phyloP scores from a whole-genome alignment of 169 alveolate genomes.

The Miamiensis avidus region DNA sequence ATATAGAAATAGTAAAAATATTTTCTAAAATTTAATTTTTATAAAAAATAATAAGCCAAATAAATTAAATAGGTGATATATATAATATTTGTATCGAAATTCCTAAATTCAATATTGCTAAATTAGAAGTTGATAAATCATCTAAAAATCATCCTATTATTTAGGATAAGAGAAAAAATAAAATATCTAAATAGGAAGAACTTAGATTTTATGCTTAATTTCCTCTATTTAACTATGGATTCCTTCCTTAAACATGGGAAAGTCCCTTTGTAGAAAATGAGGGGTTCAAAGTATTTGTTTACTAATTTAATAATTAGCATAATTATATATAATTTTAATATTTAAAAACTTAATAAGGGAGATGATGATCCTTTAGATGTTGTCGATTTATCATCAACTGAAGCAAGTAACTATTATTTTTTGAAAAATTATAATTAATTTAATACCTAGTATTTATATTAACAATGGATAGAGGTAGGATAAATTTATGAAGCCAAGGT shows the following conservation, averaged over 20 bases:
- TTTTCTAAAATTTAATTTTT: too few species aligned
- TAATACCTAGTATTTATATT: too few species aligned
- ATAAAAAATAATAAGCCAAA: not conserved
- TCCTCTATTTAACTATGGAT: constrained; percentile 77
- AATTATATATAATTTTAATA: too few species aligned
- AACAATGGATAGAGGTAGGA: constrained; percentile 31
- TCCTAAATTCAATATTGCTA: constrained; percentile 50
- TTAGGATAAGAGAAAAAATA: constrained; percentile 61
- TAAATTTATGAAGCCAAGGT: constrained; percentile 49
- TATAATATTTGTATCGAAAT: constrained; percentile 61
- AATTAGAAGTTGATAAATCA: constrained; percentile 62
- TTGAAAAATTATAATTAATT: not conserved
- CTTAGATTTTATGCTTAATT: constrained; percentile 64
- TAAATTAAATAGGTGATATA: not conserved
- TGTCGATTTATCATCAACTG: constrained; percentile 51
- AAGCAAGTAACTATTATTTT: not conserved
- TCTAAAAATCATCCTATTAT: constrained; percentile 64
- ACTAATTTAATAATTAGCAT: too few species aligned
- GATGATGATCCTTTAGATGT: constrained; percentile 84
- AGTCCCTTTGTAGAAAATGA: constrained; percentile 29
- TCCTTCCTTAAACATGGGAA: constrained; percentile 84
- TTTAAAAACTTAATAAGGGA: too few species aligned
- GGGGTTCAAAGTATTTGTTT: constrained; percentile 22
- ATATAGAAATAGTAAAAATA: not conserved
- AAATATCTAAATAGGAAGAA: constrained; percentile 52